Evolutionary conservation across 345 rosid genomes (phyloP), one percentile per base, ranked within the genome.

Genomic region (Bruguiera gymnorhiza): DNA sequence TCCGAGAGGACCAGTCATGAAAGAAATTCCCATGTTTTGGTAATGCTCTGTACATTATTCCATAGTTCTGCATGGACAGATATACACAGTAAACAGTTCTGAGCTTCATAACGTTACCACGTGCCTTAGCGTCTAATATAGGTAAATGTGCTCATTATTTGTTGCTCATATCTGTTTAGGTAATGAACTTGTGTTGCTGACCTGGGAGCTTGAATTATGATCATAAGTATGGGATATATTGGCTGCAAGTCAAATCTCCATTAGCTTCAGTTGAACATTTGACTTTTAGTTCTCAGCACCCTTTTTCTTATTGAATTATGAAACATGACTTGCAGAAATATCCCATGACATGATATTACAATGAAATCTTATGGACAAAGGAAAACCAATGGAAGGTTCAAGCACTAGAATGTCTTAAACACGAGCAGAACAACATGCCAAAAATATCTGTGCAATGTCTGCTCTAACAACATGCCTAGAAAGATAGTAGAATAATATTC

Each of bases 401-500:
- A 18, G 29, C 31, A 26, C 26, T 54, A 9, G 5, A 4, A 48
- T 3, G 32, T 19, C 7, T 7, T 24, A 26, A 23, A 15, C 30
- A 65, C 9, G 37, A 67, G 21, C 62, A 13, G 29, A 52, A 2
- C 64, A 61, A 51, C 13, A 23, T 18, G 52, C 53, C 50, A 46
- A 32, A 62, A 62, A 53, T n/a, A 62, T 66, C 6, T 34, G 21
- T 60, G 26, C 27, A 9, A 63, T 64, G 13, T 61, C 34, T 31
- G 63, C 39, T 43, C 68, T 55, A 43, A 43, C 18, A 62, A 30
- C 63, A 64, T 34, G 46, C 64, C 32, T 65, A 65, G 20, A 50
- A 65, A 37, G 23, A 48, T 52, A 55, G 37, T 15, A 10, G 53
- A 56, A 67, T 62, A 56, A 23, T 8, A 67, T 36, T 66, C 51